Percentiles rank a stretch among this genome's conserved stretches.
phyloP scores from a whole-genome alignment of 371 early-diverging fungal genomes.

The Mucor indicus region DNA sequence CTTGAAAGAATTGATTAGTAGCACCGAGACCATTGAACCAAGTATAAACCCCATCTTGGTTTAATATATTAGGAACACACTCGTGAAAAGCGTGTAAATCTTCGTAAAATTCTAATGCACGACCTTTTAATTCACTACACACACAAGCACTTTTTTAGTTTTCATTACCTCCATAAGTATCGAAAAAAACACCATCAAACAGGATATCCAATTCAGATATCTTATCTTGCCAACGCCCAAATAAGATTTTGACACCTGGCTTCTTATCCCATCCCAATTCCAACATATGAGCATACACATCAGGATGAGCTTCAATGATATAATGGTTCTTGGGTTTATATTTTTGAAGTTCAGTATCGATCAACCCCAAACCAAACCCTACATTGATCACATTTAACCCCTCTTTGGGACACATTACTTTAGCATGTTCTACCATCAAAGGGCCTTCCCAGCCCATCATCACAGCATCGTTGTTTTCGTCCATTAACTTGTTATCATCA shows the following conservation, averaged over 20 bases:
- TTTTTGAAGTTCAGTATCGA: constrained; percentile 81
- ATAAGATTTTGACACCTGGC: constrained; percentile 78
- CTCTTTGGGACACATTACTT: constrained; percentile 71
- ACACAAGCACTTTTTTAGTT: neutral
- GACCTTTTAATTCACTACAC: neutral
- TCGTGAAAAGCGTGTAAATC: constrained; percentile 87
- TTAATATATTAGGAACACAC: constrained; percentile 73
- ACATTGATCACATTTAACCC: constrained; percentile 72
- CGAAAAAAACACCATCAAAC: constrained; percentile 91
- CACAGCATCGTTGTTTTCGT: constrained; percentile 87
- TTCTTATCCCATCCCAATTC: constrained; percentile 83
- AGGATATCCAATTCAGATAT: constrained; percentile 65
- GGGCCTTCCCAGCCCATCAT: constrained; percentile 98
- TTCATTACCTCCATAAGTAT: constrained; percentile 75
- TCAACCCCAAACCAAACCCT: constrained; percentile 93
- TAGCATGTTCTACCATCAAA: constrained; percentile 89
- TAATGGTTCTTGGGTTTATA: constrained; percentile 73
- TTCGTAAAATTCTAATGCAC: constrained; percentile 76
- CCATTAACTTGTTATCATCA: constrained; percentile 76
- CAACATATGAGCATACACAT: constrained; percentile 89
- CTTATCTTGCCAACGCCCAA: constrained; percentile 95
- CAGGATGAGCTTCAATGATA: constrained; percentile 97
- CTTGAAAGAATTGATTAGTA: constrained; percentile 92
- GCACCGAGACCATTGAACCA: constrained; percentile 96
- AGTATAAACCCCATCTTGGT: constrained; percentile 79